Conservation (phyloP, 306 rosid species). For the Castanea mollissima region DNA sequence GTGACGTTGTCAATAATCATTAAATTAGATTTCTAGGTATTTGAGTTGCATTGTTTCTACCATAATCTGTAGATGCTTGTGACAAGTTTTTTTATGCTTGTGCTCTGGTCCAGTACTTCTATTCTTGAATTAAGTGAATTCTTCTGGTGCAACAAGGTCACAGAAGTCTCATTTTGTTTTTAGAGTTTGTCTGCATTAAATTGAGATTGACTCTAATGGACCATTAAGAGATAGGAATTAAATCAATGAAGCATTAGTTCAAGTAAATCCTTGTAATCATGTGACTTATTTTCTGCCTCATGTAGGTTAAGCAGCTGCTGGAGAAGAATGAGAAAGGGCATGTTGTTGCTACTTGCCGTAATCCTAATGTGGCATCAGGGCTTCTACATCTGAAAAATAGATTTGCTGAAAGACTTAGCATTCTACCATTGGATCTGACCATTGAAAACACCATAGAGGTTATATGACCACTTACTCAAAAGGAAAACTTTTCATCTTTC, state of each 20-base stretch:
- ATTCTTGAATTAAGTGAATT: neutral
- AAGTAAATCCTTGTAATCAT: neutral
- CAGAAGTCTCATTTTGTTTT: neutral
- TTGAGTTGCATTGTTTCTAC: neutral
- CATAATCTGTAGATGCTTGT: neutral
- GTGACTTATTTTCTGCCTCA: constrained; percentile 20
- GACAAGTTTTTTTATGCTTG: neutral
- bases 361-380: constrained; percentile 64
- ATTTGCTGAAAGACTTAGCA: constrained; percentile 58
- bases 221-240: neutral
- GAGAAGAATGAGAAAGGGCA: constrained; percentile 72
- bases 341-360: constrained; percentile 84
- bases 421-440: constrained; percentile 68
- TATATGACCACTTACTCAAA: neutral
- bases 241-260: neutral
- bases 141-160: neutral
- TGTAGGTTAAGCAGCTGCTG: constrained; percentile 77
- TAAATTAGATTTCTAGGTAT: neutral
- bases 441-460: constrained; percentile 86
- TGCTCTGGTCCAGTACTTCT: neutral
- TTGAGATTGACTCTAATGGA: neutral
- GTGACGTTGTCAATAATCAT: neutral
- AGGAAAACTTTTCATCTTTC: neutral
- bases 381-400: constrained; percentile 59
- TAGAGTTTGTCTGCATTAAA: neutral